A percentile compares a stretch with the other conserved stretches of the same genome.
Conservation (phyloP, 805 yeast species). For the Kockiozyma suomiensis region DNA sequence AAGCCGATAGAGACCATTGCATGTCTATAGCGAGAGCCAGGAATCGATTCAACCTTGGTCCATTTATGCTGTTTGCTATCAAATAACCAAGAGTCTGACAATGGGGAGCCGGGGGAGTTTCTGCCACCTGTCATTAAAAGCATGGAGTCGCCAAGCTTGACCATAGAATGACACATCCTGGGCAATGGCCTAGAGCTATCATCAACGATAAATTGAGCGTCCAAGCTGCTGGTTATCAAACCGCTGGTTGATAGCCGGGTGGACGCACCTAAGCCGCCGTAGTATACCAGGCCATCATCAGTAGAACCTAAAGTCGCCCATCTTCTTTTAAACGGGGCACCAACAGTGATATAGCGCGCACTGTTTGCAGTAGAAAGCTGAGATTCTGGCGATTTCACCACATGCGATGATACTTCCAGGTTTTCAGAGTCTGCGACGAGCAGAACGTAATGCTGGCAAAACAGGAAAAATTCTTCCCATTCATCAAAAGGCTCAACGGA, state of each 20-base stretch:
- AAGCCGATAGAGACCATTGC: conserved; percentile 42
- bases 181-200: conserved; percentile 37
- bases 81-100: conserved; percentile 51
- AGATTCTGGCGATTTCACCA: neutral
- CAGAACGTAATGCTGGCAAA: conserved; percentile 73
- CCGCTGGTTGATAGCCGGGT: conserved; percentile 31
- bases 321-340: conserved; percentile 8
- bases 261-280: conserved; percentile 29
- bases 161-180: conserved; percentile 63
- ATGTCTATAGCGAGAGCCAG: conserved; percentile 57
- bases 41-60: conserved; percentile 47
- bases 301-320: conserved; percentile 19
- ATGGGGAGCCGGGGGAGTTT: conserved; percentile 55
- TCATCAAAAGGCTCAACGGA: conserved; percentile 74
- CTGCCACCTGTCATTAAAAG: conserved; percentile 67
- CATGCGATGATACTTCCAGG: neutral
- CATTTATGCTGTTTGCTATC: conserved; percentile 42
- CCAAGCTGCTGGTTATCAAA: conserved; percentile 9
- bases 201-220: conserved; percentile 4
- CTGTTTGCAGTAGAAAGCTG: neutral
- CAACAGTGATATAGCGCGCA: neutral
- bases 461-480: conserved; percentile 76
- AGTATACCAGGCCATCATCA: conserved; percentile 4
- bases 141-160: conserved; percentile 40
- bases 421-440: conserved; percentile 56